phyloP scores from a whole-genome alignment of 345 rosid genomes.

The Camelina laxa region DNA sequence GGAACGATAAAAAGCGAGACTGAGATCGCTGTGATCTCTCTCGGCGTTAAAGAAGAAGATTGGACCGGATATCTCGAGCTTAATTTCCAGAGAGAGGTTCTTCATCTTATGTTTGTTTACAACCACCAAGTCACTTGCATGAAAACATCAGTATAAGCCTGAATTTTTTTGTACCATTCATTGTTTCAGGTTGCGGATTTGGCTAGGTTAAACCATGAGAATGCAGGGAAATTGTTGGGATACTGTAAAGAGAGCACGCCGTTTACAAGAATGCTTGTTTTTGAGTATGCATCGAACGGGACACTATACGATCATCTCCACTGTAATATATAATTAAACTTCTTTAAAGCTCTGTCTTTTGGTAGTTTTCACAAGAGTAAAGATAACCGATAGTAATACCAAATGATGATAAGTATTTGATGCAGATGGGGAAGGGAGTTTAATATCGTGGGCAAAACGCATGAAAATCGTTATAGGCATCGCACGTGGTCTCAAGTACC shows the following conservation, averaged over 20 bases:
- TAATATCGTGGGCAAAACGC: slow-evolving; percentile 86
- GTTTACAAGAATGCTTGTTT: slow-evolving; percentile 93
- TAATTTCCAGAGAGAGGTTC: slow-evolving; percentile 90
- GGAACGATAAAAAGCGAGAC: slow-evolving; percentile 82
- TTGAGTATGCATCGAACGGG: slow-evolving; percentile 96
- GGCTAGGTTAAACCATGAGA: slow-evolving; percentile 86
- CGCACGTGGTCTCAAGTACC: slow-evolving; percentile 86
- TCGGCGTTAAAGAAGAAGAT: slow-evolving; percentile 78
- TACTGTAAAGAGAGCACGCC: slow-evolving; percentile 81
- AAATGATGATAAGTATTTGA: slow-evolving; percentile 16
- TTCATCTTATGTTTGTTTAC: background rate
- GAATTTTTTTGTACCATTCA: background rate
- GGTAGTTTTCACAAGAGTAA: background rate
- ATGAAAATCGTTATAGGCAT: slow-evolving; percentile 85
- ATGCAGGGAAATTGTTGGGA: slow-evolving; percentile 82
- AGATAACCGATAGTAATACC: background rate
- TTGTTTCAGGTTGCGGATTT: slow-evolving; percentile 85
- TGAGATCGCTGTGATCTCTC: slow-evolving; percentile 91
- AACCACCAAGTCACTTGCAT: background rate
- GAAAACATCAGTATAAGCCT: background rate
- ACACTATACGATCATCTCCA: slow-evolving; percentile 95
- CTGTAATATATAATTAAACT: slow-evolving; percentile 60
- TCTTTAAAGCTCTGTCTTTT: slow-evolving; percentile 23
- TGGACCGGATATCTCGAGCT: slow-evolving; percentile 94
- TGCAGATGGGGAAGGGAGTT: slow-evolving; percentile 92